Conservation (phyloP, 208 protist species). For the Crithidia sp. region DNA sequence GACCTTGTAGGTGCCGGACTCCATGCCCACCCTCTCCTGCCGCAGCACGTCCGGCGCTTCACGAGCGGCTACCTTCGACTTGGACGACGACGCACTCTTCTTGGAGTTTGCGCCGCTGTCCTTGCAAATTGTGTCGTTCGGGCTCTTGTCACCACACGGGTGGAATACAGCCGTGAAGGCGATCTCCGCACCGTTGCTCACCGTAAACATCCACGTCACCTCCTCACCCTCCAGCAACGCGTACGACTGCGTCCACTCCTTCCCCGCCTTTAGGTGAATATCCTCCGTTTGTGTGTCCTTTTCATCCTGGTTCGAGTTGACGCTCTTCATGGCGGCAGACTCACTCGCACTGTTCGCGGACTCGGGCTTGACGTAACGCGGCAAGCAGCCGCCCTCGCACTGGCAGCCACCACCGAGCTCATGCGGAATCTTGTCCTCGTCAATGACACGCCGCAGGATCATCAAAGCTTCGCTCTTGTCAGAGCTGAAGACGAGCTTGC, state of each 20-base stretch:
- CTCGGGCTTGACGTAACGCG: slow-evolving; percentile 31
- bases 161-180: slow-evolving; percentile 40
- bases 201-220: slow-evolving; percentile 46
- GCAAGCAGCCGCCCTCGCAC: slow-evolving; percentile 66
- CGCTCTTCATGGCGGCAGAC: not conserved
- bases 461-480: slow-evolving; percentile 44
- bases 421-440: slow-evolving; percentile 66
- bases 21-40: slow-evolving; percentile 32
- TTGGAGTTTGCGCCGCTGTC: not conserved
- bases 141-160: not conserved
- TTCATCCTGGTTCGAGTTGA: slow-evolving; percentile 4
- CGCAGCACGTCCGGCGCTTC: slow-evolving; percentile 10
- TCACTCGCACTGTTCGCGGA: slow-evolving; percentile 13
- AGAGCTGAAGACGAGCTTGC: slow-evolving; percentile 73
- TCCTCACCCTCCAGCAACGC: slow-evolving; percentile 27
- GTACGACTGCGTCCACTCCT: slow-evolving; percentile 33
- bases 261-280: slow-evolving; percentile 47
- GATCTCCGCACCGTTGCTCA: slow-evolving; percentile 30
- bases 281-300: slow-evolving; percentile 32
- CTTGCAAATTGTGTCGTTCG: not conserved
- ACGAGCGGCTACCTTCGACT: not conserved
- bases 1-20: slow-evolving; percentile 38
- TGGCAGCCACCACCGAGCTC: slow-evolving; percentile 60
- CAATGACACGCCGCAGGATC: slow-evolving; percentile 59
- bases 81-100: not conserved